phyloP scores from a whole-genome alignment of 192 early-diverging fungal genomes.

The Gorgonomyces haynaldii region DNA sequence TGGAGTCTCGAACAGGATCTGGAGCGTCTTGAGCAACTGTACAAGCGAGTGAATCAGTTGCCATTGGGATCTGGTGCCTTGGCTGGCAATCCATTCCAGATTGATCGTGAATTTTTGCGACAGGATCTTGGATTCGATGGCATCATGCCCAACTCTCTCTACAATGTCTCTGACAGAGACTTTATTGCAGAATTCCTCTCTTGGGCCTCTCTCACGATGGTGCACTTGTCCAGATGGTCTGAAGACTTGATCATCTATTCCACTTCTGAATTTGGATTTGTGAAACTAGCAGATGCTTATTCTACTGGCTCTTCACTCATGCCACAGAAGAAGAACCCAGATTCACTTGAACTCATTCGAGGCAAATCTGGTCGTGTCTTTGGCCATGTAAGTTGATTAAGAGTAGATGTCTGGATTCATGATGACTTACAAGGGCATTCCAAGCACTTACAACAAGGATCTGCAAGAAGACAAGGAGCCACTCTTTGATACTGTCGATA shows the following conservation, averaged over 20 bases:
- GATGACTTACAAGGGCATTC: constrained; percentile 96
- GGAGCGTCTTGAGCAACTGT: constrained; percentile 66
- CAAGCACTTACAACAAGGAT: constrained; percentile 98
- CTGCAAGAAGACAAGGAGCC: constrained; percentile 99
- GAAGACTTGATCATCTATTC: constrained; percentile 97
- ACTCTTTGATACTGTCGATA: constrained; percentile 91
- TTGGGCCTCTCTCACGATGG: constrained; percentile 84
- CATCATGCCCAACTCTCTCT: constrained; percentile 79
- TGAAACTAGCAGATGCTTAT: constrained; percentile 91
- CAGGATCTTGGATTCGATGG: constrained; percentile 77
- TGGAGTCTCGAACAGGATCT: constrained; percentile 84
- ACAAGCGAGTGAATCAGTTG: constrained; percentile 68
- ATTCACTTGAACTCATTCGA: constrained; percentile 86
- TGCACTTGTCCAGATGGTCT: constrained; percentile 76
- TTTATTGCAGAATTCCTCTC: constrained; percentile 96
- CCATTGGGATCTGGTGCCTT: constrained; percentile 91
- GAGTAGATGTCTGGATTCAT: constrained; percentile 79
- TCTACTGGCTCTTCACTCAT: constrained; percentile 95
- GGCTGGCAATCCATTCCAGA: constrained; percentile 93
- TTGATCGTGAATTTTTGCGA: constrained; percentile 85
- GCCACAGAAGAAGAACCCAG: constrained; percentile 99
- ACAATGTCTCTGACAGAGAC: constrained; percentile 89
- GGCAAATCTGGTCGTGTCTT: constrained; percentile 95
- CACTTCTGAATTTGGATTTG: constrained; percentile 88
- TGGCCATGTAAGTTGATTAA: constrained; percentile 52